Conservation (phyloP, 2,329 filamentous ascomycete genomes). For the Microdochium trichocladiopsis region DNA sequence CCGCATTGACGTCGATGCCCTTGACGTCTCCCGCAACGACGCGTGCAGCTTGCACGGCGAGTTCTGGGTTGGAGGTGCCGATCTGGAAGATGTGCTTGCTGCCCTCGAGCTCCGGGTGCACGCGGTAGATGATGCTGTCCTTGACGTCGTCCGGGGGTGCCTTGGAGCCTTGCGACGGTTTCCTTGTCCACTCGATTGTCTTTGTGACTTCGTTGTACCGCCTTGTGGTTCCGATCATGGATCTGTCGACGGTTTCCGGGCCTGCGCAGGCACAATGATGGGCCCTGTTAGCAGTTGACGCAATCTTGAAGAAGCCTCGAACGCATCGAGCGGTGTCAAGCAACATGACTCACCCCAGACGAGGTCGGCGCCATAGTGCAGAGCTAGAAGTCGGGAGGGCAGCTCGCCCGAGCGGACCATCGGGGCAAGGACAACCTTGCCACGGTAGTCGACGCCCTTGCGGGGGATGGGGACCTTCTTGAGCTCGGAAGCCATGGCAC, state of each 20-base stretch:
- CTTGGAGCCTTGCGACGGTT: slow-evolving; percentile 63
- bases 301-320: not conserved
- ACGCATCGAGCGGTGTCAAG: not conserved
- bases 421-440: slow-evolving; percentile 88
- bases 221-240: slow-evolving; percentile 81
- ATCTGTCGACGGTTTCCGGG: slow-evolving; percentile 87
- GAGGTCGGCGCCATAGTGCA: slow-evolving; percentile 92
- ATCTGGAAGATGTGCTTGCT: slow-evolving; percentile 82
- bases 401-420: slow-evolving; percentile 98
- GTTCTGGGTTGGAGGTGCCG: slow-evolving; percentile 75
- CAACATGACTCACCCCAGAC: slow-evolving; percentile 78
- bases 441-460: slow-evolving; percentile 87
- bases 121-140: slow-evolving; percentile 72
- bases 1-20: slow-evolving; percentile 94
- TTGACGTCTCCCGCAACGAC: slow-evolving; percentile 82
- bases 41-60: slow-evolving; percentile 77
- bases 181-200: slow-evolving; percentile 78
- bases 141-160: slow-evolving; percentile 44
- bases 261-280: slow-evolving; percentile 37
- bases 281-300: not conserved
- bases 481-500: slow-evolving; percentile 49
- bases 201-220: slow-evolving; percentile 68
- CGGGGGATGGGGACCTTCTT: slow-evolving; percentile 77
- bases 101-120: slow-evolving; percentile 72
- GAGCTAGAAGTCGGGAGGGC: slow-evolving; percentile 77